These are phyloP conservation scores for Exophiala lecanii-corni DNA, from an alignment of 2,329 filamentous ascomycete species.

Conservation along the genomic window DNA sequence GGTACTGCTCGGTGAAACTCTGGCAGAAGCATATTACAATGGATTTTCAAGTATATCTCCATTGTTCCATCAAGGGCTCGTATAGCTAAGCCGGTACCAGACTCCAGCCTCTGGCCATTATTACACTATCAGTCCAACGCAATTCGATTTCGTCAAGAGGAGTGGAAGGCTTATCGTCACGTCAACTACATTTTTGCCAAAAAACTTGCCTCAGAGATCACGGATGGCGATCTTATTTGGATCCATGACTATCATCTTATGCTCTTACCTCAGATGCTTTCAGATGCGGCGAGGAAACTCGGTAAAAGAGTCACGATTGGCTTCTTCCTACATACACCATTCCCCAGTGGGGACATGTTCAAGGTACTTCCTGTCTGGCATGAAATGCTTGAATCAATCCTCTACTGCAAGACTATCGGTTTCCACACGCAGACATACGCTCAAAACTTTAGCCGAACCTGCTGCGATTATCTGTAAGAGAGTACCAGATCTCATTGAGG, in stretches of 20 bases:
- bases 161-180: conserved; percentile 83
- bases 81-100: not conserved
- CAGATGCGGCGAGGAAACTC: conserved; percentile 56
- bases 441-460: conserved; percentile 68
- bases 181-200: conserved; percentile 91
- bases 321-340: conserved; percentile 89
- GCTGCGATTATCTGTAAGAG: conserved; percentile 3
- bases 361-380: conserved; percentile 82
- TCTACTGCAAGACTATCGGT: conserved; percentile 88
- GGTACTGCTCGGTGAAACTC: not conserved
- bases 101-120: conserved; percentile 7
- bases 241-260: conserved; percentile 93
- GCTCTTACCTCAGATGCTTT: conserved; percentile 76
- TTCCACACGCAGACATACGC: conserved; percentile 96
- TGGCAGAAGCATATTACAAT: conserved; percentile 5
- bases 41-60: conserved; percentile 6
- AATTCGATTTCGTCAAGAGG: not conserved
- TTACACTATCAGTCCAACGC: conserved; percentile 2
- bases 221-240: conserved; percentile 83
- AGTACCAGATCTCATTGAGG: not conserved
- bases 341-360: conserved; percentile 92
- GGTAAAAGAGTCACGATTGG: conserved; percentile 85
- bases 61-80: not conserved
- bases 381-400: conserved; percentile 80
- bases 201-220: conserved; percentile 79